Percentiles rank a stretch among this genome's conserved stretches.
Conservation (phyloP, 2,329 filamentous ascomycete species). For the Penicillium rolfsii region DNA sequence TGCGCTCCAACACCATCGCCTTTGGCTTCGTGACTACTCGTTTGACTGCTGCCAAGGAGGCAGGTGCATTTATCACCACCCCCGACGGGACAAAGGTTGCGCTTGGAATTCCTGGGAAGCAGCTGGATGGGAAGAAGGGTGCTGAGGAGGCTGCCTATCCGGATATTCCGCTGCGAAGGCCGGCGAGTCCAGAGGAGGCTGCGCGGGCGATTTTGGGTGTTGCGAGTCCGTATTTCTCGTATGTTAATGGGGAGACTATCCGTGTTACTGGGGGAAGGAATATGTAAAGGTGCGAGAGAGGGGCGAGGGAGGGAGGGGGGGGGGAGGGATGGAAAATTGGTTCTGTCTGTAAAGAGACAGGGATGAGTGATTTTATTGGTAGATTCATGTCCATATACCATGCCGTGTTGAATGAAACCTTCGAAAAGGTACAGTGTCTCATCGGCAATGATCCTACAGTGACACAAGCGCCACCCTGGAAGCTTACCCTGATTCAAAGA, state of each 20-base stretch:
- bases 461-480: background rate
- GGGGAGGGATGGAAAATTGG: background rate
- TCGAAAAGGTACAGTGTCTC: background rate
- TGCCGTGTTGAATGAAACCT: background rate
- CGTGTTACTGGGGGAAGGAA: constrained; percentile 78
- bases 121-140: constrained; percentile 43
- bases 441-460: background rate
- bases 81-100: constrained; percentile 75
- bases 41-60: constrained; percentile 81
- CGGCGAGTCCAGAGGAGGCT: constrained; percentile 78
- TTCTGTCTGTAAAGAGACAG: background rate
- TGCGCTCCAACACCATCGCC: constrained; percentile 79
- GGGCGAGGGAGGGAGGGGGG: background rate
- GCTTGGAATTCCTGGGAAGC: constrained; percentile 71
- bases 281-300: constrained; percentile 50
- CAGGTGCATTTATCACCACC: constrained; percentile 75
- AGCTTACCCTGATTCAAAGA: background rate
- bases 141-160: constrained; percentile 48
- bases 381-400: background rate
- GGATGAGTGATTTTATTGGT: background rate
- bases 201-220: constrained; percentile 76
- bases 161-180: constrained; percentile 78
- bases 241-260: constrained; percentile 85
- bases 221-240: constrained; percentile 79
- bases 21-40: constrained; percentile 82